phyloP scores from a whole-genome alignment of 352 stramenopile genomes.

The Phytopythium helicoides region DNA sequence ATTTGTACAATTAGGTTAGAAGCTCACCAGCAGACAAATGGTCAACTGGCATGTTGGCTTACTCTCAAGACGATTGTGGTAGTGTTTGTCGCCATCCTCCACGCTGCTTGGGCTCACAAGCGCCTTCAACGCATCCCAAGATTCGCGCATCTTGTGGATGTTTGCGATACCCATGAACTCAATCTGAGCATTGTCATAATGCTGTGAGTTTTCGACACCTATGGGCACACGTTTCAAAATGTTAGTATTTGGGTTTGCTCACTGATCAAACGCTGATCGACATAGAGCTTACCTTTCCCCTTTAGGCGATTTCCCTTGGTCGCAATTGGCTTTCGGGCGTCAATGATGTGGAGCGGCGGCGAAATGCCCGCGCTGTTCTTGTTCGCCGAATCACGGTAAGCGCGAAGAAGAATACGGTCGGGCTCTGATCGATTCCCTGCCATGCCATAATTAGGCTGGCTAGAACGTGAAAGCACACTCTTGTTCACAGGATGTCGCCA shows the following conservation, averaged over 20 bases:
- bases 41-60: slow-evolving; percentile 11
- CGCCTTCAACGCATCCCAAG: slow-evolving; percentile 83
- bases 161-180: slow-evolving; percentile 99
- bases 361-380: slow-evolving; percentile 69
- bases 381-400: slow-evolving; percentile 83
- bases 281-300: slow-evolving; percentile 84
- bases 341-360: slow-evolving; percentile 81
- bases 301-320: slow-evolving; percentile 82
- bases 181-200: slow-evolving; percentile 95
- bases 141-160: slow-evolving; percentile 98
- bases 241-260: slow-evolving; percentile 1
- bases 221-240: slow-evolving; percentile 6
- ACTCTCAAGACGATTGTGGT: slow-evolving; percentile 87
- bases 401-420: slow-evolving; percentile 90
- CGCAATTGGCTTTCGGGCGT: slow-evolving; percentile 77
- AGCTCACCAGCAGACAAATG: slow-evolving; percentile 3
- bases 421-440: slow-evolving; percentile 90
- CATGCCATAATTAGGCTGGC: slow-evolving; percentile 97
- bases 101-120: slow-evolving; percentile 78
- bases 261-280: neutral
- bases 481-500: slow-evolving; percentile 92
- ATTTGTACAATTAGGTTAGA: slow-evolving; percentile 1
- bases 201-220: slow-evolving; percentile 95
- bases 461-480: slow-evolving; percentile 92
- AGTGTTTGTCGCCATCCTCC: slow-evolving; percentile 87